These are phyloP conservation scores for Acanthochlamys bracteata DNA, from an alignment of 106 monocot species.

Conservation along the genomic window DNA sequence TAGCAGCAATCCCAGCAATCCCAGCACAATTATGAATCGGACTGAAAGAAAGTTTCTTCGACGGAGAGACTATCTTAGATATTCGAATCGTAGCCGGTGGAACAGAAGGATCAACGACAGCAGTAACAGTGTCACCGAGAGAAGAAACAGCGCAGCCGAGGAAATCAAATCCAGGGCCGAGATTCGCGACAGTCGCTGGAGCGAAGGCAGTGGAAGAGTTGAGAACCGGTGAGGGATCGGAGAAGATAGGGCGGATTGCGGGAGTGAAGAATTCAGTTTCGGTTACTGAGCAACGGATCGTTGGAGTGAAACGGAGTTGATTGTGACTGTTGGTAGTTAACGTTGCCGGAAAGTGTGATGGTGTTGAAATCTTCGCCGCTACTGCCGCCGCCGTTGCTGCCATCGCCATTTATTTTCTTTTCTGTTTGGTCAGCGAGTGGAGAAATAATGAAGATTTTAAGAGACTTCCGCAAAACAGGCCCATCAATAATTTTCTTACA, in stretches of 20 bases:
- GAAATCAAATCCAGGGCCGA: constrained; percentile 87
- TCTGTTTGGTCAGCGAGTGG: too few species aligned
- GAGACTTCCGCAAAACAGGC: too few species aligned
- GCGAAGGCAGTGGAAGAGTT: constrained; percentile 59
- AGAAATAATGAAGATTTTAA: too few species aligned
- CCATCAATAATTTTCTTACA: too few species aligned
- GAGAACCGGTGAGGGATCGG: constrained; percentile 52
- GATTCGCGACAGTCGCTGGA: constrained; percentile 86
- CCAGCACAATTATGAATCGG: constrained; percentile 89
- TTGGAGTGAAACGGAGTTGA: too few species aligned
- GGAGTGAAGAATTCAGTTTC: neutral
- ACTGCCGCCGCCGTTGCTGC: too few species aligned
- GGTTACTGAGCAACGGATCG: neutral
- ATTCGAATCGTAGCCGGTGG: constrained; percentile 50
- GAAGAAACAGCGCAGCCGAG: constrained; percentile 56
- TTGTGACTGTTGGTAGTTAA: too few species aligned
- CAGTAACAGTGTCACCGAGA: constrained; percentile 65
- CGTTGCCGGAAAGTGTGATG: too few species aligned
- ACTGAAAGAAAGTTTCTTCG: constrained; percentile 42
- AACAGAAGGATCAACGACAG: constrained; percentile 41
- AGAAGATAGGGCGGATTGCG: constrained; percentile 7
- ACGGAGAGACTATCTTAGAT: constrained; percentile 36
- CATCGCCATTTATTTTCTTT: too few species aligned
- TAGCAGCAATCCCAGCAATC: constrained; percentile 63
- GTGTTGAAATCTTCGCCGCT: too few species aligned